A percentile compares a stretch with the other conserved stretches of the same genome.
Conservation (phyloP, 106 monocot genomes). For the Platanthera zijinensis region DNA sequence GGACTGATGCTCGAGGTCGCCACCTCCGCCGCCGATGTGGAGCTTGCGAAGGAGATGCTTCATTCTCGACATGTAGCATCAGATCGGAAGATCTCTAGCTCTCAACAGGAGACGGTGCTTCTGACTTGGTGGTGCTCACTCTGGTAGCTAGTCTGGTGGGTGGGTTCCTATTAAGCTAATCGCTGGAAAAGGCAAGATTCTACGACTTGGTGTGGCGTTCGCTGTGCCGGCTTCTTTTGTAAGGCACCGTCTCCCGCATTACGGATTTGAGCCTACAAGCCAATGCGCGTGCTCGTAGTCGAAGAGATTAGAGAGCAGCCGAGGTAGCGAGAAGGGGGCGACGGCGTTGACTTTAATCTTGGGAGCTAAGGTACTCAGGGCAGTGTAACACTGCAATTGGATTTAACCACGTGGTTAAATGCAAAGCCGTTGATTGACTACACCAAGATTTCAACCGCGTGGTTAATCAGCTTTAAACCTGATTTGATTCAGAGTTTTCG, state of each 20-base stretch:
- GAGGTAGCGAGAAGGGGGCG: background rate
- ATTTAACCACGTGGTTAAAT: no score
- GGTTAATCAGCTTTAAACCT: no score
- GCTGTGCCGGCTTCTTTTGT: background rate
- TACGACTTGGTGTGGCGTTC: background rate
- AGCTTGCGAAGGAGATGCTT: constrained; percentile 63
- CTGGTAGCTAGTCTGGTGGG: no score
- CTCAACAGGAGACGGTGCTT: background rate
- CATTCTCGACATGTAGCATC: constrained; percentile 54
- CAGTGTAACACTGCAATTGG: no score
- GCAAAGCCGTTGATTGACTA: no score
- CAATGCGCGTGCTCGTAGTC: background rate
- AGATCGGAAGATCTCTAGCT: constrained; percentile 18
- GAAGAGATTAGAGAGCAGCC: background rate
- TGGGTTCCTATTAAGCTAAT: constrained; percentile 9
- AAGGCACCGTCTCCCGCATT: background rate
- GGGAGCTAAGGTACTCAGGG: background rate
- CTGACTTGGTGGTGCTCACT: background rate
- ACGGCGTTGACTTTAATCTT: background rate
- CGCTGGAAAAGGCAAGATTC: constrained; percentile 5
- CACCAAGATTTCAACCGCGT: no score
- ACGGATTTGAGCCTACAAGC: background rate
- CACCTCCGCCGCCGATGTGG: constrained; percentile 38
- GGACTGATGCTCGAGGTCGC: constrained; percentile 14
- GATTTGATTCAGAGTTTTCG: no score